Conservation (phyloP, 164 flowering plant genomes). For the Litsea cubeba region DNA sequence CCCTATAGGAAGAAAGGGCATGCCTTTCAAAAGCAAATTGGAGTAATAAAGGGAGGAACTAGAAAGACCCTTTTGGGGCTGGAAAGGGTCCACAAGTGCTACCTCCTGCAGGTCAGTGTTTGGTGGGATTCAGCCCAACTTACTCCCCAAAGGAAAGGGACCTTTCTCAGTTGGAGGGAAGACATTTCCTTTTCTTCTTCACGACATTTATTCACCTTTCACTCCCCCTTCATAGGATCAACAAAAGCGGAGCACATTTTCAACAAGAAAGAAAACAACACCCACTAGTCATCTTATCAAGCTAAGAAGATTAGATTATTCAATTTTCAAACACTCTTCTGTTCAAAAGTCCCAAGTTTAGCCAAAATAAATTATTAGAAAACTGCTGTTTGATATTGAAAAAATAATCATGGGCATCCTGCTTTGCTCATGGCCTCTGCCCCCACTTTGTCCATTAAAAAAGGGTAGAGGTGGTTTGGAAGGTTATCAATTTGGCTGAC, state of each 20-base stretch:
- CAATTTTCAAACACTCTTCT: no score
- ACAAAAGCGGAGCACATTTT: no score
- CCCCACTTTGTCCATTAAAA: not conserved
- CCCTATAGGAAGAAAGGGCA: no score
- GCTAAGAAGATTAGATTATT: no score
- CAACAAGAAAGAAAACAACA: no score
- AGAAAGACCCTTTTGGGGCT: not conserved
- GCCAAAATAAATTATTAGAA: no score
- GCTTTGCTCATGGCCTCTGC: not conserved
- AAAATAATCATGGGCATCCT: not conserved
- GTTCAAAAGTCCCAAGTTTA: no score
- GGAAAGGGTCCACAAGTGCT: not conserved
- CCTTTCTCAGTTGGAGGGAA: not conserved
- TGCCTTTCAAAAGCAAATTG: not conserved
- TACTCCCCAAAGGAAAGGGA: not conserved
- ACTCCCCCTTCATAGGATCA: no score
- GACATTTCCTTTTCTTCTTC: no score
- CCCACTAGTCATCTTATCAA: no score
- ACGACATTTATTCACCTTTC: no score
- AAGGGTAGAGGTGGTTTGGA: not conserved
- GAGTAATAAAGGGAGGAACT: not conserved
- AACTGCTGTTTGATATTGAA: not conserved
- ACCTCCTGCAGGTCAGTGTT: not conserved
- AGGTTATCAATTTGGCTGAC: not conserved
- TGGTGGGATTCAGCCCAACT: slow-evolving; percentile 4